Evolutionary conservation across 805 yeast genomes (phyloP), one percentile per base, ranked within the genome.

Genomic region (Kuraishia capsulata): DNA sequence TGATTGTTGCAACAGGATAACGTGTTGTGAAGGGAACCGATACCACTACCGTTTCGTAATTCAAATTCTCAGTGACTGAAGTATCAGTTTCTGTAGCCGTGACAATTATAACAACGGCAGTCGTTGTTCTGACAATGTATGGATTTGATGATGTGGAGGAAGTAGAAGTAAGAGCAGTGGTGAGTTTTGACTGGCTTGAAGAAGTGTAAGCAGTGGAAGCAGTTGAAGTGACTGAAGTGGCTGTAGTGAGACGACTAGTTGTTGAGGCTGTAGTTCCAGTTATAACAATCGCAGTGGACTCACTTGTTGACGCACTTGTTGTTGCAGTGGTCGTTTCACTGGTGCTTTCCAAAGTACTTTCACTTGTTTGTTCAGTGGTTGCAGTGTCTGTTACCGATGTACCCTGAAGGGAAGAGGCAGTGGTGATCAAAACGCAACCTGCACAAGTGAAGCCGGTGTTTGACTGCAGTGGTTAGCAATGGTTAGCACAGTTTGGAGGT

Each of bases 391-490:
- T 49, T 33, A 44, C 47, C 13, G 46, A 6, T 3, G 57, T 53
- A 4, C 60, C 57, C 24, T 40, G 46, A 14, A 51, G 40, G 19
- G 51, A 46, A 2, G 42, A 33, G 11, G 49, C 51, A 2, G 59
- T 56, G 4, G 59, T 53, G 37, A 54, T 54, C 19, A 52, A 19
- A 5, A 45, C 38, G 36, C 59, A 52, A 2, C 55, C 53, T 38
- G 41, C 52, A 38, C 58, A 53, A 4, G 46, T 33, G 34, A 55
- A 54, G 10, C 49, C 61, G 4, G 56, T 33, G 31, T 54, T 52
- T 20, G 38, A 48, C 57, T 53, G 21, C 10, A 23, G 11, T 11
- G 26, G n/a, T n/a, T n/a, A n/a, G n/a, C n/a, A n/a, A n/a, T n/a
- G n/a, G n/a, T n/a, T n/a, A n/a, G n/a, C n/a, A n/a, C n/a, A n/a